Evolutionary conservation across 1,139 yeast genomes (phyloP), one percentile per base, ranked within the genome.

Genomic region (Sugiyamaella novakii): DNA sequence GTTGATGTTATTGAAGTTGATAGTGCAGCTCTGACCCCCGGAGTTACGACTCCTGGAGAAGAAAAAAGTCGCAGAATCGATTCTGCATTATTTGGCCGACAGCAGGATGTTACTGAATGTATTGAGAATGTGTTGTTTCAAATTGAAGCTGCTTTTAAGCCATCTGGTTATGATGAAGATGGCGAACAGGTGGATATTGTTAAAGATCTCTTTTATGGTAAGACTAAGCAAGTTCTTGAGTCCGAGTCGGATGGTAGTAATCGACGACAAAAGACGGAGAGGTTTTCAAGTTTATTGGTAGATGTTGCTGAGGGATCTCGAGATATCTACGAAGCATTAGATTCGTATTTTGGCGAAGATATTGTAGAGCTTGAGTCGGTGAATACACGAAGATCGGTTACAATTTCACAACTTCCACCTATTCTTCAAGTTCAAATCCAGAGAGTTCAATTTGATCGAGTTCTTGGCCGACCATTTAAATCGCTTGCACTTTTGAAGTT

Each of bases 101-200:
- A 92, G 65, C 98, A 92, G 65, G 98, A 92, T 71, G 98, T 92
- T 14, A 88, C 97, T 0, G 98, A 92, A 65, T 91, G 98, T 67
- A 89, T 92, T 60, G 96, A 91, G 50, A 92, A 92, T 66, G 97
- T 92, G 3, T 74, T 91, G n/a, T 87, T 84, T 56, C 98, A 91
- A 65, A 73, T 91, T 25, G 97, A 91, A 63, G 87, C 95, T n/a
- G 95, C 96, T 0, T 74, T 86, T 53, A 81, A 79, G 42, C 95
- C 96, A 0, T 65, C 66, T 1, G 70, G 85, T 30, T 87, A 82
- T 47, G 80, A 77, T 2, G 62, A 61, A 0, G 94, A 86, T 60
- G 83, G 87, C 17, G 97, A 91, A 63, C 97, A 91, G 62, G 66
- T 75, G 43, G 98, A 91, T 67, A 65, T 87, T 38, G 76, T 91